Conservation (phyloP, 106 monocot species). For the Phalaenopsis equestris region DNA sequence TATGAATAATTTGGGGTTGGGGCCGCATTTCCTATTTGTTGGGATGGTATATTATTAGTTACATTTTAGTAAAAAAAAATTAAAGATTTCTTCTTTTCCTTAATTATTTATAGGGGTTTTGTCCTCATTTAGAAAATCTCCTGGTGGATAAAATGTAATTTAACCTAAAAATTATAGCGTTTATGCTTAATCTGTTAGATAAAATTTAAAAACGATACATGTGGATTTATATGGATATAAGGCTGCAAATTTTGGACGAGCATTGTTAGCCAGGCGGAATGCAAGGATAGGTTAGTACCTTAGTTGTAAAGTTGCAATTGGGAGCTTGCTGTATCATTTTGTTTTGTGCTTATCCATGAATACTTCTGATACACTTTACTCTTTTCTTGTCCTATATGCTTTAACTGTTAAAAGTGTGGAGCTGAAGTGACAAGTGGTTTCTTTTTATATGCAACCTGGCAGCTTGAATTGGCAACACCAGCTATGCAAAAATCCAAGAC, state of each 20-base stretch:
- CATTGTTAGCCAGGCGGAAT: not conserved
- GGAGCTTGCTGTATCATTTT: not conserved
- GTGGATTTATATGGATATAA: not conserved
- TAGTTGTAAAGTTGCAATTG: not conserved
- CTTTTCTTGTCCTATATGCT: not conserved
- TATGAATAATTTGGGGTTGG: not conserved
- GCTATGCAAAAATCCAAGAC: conserved; percentile 68
- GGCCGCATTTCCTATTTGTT: not conserved
- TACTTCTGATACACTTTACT: not conserved
- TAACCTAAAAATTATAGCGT: not conserved
- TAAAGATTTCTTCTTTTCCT: too few relatives aligned
- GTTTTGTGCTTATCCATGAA: not conserved
- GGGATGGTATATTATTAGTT: not conserved
- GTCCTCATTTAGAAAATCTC: not conserved
- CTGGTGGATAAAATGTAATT: not conserved
- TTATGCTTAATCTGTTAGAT: not conserved
- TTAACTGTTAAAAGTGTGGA: not conserved
- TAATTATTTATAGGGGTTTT: not conserved
- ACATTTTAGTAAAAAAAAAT: not conserved
- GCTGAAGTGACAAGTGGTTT: not conserved
- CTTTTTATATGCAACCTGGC: conserved; percentile 8
- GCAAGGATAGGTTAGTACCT: not conserved
- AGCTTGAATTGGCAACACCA: conserved; percentile 93
- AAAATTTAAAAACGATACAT: not conserved
- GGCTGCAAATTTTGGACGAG: not conserved